Base-by-base conservation (phyloP, 2,329 filamentous ascomycete genomes). In the Karstenula rhodostoma region DNA sequence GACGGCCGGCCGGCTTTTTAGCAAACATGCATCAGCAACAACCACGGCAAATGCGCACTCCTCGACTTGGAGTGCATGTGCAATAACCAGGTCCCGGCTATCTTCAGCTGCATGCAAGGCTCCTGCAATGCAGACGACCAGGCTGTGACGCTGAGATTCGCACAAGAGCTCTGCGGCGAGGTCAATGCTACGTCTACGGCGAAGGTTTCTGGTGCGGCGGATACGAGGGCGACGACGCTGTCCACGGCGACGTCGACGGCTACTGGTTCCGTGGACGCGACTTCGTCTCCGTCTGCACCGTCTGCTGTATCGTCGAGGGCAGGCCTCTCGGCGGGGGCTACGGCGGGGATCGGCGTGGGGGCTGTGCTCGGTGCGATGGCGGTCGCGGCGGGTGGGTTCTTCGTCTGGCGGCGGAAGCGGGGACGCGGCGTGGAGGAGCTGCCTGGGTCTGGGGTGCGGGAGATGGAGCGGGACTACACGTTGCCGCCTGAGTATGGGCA, bases 91-190 rank as follows among this genome's bases (percentile, higher is more conserved):
- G 51, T 54, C 8, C 35, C 51, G 9, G 8, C 23, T 12, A 54
- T 54, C 51, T 54, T 54, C 51, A 54, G 37, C 9, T 54, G 51
- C 51, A 54, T 54, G 51, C 51, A 54, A 22, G 51, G 51, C 25
- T 54, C 51, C 6, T 54, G 51, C 37, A 23, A 29, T 19, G 51
- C 51, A 10, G 37, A 42, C 22, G 51, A 54, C 15, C 51, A 54
- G 23, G 51, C 51, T 22, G 22, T 37, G 3, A 54, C 51, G 10
- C 25, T 54, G 1, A n/a, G 6, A 1, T 54, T 54, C 25, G 51
- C 37, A 15, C 37, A 54, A 32, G 51, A 43, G 2, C 37, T 54
- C 3, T 54, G 51, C 37, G 51, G 19, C 2, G 13, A 54, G n/a
- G 51, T 23, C 10, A 43, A 43, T 15, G 35, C 50, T 6, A 53